Conservation (phyloP, 192 early-diverging fungal genomes). For the Gaertneriomyces semiglobifer region DNA sequence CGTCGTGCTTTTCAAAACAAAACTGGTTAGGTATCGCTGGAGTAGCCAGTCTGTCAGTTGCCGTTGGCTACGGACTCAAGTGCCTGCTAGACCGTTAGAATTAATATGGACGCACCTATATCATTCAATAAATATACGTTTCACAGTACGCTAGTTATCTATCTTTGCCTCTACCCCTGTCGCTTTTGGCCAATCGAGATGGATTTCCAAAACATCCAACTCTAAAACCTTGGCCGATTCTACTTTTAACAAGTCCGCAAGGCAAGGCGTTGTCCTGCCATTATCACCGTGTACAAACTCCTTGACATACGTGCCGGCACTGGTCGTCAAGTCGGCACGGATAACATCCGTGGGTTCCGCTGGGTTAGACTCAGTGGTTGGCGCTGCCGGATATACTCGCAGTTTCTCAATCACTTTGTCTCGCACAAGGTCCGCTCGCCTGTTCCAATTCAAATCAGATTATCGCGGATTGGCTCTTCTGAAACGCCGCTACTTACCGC, state of each 20-base stretch:
- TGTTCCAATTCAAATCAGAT: background rate
- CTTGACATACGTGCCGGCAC: slow-evolving; percentile 89
- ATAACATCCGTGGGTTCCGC: slow-evolving; percentile 20
- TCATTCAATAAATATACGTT: too few species aligned
- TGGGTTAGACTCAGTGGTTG: background rate
- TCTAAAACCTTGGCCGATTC: slow-evolving; percentile 69
- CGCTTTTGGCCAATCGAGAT: slow-evolving; percentile 73
- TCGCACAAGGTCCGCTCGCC: slow-evolving; percentile 44
- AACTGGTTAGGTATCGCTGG: background rate
- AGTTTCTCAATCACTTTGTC: slow-evolving; percentile 44
- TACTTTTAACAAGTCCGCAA: slow-evolving; percentile 59
- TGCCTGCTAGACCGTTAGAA: too few species aligned
- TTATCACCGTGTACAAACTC: slow-evolving; percentile 96
- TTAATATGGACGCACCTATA: too few species aligned
- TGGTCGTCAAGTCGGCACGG: slow-evolving; percentile 68
- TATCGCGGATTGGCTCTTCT: background rate
- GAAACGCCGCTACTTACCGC: slow-evolving; percentile 20
- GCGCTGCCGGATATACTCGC: slow-evolving; percentile 15
- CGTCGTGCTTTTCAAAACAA: background rate
- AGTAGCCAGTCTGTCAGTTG: background rate
- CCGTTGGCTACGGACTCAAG: slow-evolving; percentile 1
- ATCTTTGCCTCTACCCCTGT: background rate
- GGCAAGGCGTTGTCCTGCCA: slow-evolving; percentile 74
- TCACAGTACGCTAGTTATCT: too few species aligned
- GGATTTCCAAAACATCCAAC: slow-evolving; percentile 82